Base-by-base conservation (phyloP, 495 filamentous ascomycete genomes). In the Aspergillus sparsus region DNA sequence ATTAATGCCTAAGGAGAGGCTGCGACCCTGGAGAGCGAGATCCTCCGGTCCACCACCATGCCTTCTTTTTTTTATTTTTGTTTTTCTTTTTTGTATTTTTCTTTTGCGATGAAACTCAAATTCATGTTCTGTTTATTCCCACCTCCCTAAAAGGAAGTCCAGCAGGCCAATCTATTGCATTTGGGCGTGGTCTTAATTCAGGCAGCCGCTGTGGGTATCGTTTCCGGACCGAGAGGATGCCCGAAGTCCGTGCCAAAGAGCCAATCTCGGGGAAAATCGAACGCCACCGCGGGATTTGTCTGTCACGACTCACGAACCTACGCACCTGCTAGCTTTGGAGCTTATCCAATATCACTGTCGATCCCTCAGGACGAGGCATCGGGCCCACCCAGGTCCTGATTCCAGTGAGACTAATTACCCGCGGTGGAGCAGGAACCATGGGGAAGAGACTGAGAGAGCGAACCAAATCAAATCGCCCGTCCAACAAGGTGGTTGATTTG, bases 181-280 rank as follows among this genome's bases (percentile, higher is more conserved):
- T 27, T n/a, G 57, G 57, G 10, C 49, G 49, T 59, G 49, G 49
- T 50, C 6, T 49, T 36, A 49, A 21, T 31, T 31, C 11, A 27
- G 47, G 36, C 27, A 41, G 15, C 44, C 3, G 7, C 56, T 45
- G 36, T 58, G 56, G 56, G 37, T 58, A 12, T 52, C 21, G 53
- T 46, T 35, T 18, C 41, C 47, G 55, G 45, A 21, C 33, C 46
- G 49, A 59, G 49, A 31, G n/a, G 44, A 16, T 59, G 49, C 52
- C 57, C 49, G 52, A 59, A 59, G 49, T 46, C 18, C 55, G 33
- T 36, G 55, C 45, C 46, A 27, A 37, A 49, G 7, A 51, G 47
- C 36, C 31, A 46, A 53, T 60, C 49, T 60, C 49, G 42, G 57
- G 57, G 46, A 53, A 37, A 36, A 53, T 27, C 21, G 21, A 27